Base-by-base conservation (phyloP, 805 yeast genomes). In the Saccharomycopsis synnaedendra region DNA sequence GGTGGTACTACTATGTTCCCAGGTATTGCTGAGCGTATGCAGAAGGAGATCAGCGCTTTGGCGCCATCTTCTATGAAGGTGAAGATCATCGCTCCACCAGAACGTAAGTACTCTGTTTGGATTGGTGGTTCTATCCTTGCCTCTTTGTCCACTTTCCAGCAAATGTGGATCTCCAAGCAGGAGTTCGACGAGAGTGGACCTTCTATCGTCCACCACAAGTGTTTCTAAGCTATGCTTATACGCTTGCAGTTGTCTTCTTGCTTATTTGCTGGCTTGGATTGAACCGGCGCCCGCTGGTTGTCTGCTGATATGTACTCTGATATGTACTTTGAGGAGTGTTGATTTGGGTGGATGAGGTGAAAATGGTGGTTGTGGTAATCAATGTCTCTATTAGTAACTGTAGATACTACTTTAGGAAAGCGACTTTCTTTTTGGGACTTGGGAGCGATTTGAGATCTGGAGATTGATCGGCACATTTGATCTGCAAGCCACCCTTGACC, bases 1-100 rank as follows among this genome's bases (percentile, higher is more conserved):
- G 98, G 98, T 80, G 98, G 98, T 85, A 89, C 97, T 64, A 93
- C 98, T 62, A 88, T 93, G 97, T 93, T 88, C 96, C 97, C 97
- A 74, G 98, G 98, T 78, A 89, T 93, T 71, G 97, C 97, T 72
- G 97, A 93, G 81, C 90, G 98, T 80, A 87, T 93, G 96, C 97
- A 90, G 80, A 90, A 90, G 86, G 98, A 93, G 78, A 88, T 93
- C 66, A 87, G 97, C 62, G 96, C 97, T 63, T 82, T 93, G 77
- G 98, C 98, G 68, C 97, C 97, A 73, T 86, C 97, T 61, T 87
- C 97, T 55, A 93, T 93, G 97, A 93, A 93, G 88, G 96, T 93
- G 67, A 93, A 93, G 85, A 89, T 93, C 69, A 85, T 85, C 69
- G 98, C 98, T 69, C 96, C 97, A 60, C 97, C 97, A 60, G 98